Evolutionary conservation across 768 basidiomycete species (phyloP), one percentile per base, ranked within the genome.

Genomic region (Boletus rubescentipes): DNA sequence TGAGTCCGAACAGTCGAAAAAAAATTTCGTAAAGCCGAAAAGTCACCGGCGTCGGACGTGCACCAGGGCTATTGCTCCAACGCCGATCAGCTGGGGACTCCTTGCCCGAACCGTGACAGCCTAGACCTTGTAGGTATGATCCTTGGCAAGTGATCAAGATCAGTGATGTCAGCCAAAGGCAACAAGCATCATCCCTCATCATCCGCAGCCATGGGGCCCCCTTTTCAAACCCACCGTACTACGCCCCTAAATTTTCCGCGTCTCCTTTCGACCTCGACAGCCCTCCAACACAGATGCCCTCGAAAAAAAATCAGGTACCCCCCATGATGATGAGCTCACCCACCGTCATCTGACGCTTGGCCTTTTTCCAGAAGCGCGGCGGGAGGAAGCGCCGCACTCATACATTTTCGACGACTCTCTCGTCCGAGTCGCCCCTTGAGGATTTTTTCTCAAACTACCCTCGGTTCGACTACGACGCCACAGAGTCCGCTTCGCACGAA

Each of bases 401-500:
- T 3, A 32, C 36, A 5, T n/a, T n/a, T n/a, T n/a, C 26, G 26
- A 26, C 4, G 3, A 26, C 26, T 26, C 6, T 26, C 26, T 4
- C 26, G 6, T 15, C 1, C 2, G 18, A 21, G 1, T 47, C 32
- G 1, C 55, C 59, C 0, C 60, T 62, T 7, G 21, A 37, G 1
- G 42, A 5, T 0, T 61, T 62, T 1, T 61, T 61, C 8, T 38
- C 18, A n/a, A 21, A 48, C 23, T 35, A 9, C 15, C 56, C 61
- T 0, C 2, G 2, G 1, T 62, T 55, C 29, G 16, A 62, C 1
- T 54, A 61, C 10, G 29, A 62, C 5, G 1, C 51, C 16, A 54
- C 52, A 0, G 6, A 29, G 18, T 61, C 61, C 0, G 61, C 61
- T 1, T 54, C 60, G 10, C 39, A 26, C 21, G 60, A 62, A 9